Base-by-base conservation (phyloP, 1,139 yeast species). In the Nakaseomyces uthaithaninus region DNA sequence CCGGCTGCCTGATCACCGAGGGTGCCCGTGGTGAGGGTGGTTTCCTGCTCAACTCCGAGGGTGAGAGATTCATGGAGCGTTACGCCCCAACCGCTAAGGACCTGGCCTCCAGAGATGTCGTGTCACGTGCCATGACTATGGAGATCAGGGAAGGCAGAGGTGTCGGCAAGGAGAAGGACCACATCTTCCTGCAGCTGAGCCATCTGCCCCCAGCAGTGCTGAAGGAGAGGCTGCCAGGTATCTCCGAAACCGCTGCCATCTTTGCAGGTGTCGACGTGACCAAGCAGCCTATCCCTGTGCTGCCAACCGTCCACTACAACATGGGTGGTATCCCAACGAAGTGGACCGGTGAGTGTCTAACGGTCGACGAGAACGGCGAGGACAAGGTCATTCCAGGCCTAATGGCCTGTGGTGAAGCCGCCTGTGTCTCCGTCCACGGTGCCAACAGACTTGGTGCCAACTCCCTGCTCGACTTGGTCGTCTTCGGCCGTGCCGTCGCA, bases 21-120 rank as follows among this genome's bases (percentile, higher is more conserved):
- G 98, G 98, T 69, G 94, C 96, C 52, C 84, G 98, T 74, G 98
- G 98, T 75, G 98, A 91, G 73, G 98, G 98, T 77, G 98, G 98
- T 51, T 89, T 77, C 77, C 72, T 91, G 63, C 75, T 91, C 52
- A 91, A 91, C 75, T 78, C 89, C 55, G 95, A 91, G 69, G 98
- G 98, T 74, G 98, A 91, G 73, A 82, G 98, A 69, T 91, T 91
- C 67, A 91, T 91, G 98, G 98, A 91, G 73, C 82, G 98, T 68
- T 91, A 91, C 63, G 98, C 98, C 45, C 98, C 98, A 54, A 83
- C 91, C 44, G 98, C 98, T 54, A 91, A 89, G 73, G 98, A 91
- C 69, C 75, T 91, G 66, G 98, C 98, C 45, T 87, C 94, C 50
- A 82, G 98, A 73, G 98, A 91, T 65, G 98, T 91, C 53, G 98